Evolutionary conservation across 495 filamentous ascomycete genomes (phyloP), one percentile per base, ranked within the genome.

Genomic region (Podospora pseudopauciseta): DNA sequence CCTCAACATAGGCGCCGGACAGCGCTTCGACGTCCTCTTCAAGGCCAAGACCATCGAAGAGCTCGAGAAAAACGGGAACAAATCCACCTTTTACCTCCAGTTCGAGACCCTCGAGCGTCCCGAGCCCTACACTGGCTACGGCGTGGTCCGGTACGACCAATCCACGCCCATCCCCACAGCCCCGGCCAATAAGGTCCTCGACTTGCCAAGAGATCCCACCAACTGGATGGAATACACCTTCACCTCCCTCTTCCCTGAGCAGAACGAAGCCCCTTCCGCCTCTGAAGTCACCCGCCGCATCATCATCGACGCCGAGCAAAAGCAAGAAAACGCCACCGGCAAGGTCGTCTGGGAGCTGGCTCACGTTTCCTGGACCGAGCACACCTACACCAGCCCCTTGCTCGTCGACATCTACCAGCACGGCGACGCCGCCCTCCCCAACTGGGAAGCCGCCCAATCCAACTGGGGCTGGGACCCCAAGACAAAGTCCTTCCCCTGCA

Each of bases 191-290:
- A 67, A 78, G 0, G 74, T 81, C 1, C 44, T 86, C 59, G 56
- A 66, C 1, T 74, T 87, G 1, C 82, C 85, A 0, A 73, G 78
- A 11, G 78, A 68, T 6, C 71, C 77, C 27, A 72, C 77, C 54
- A 67, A 75, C 55, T 88, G 83, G 82, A 67, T 88, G 3, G 86
- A 89, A 63, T 87, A 88, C 68, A 73, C 80, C 1, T 79, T 88
- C n/a, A 66, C 76, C 60, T 82, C 85, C 0, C 72, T 84, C 0
- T 62, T 72, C 11, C 70, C 76, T 5, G 71, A 70, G 1, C 60
- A 71, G 6, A 86, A 85, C 68, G 15, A 44, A 2, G 69, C 68
- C 0, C 87, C 87, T 0, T 69, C 79, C 1, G 72, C 84, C 9
- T 70, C 71, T 9, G 81, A 87, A 71, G 87, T 90, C 7, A 87